Evolutionary conservation across 140 eudicot species (phyloP), one percentile per base, ranked within the genome.

Genomic region (Erigeron philadelphicus): DNA sequence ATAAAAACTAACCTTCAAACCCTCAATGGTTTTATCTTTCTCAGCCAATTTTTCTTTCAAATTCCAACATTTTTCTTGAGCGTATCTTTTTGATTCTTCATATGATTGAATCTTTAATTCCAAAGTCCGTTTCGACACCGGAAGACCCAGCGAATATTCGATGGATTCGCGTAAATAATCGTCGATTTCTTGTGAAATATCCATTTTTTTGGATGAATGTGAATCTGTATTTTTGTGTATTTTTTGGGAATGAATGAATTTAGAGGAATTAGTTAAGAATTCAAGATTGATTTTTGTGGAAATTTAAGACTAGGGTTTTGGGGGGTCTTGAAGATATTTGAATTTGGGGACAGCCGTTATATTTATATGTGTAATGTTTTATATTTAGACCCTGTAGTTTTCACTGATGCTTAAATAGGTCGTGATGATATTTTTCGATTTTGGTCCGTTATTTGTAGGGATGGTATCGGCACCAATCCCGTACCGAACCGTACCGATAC

Each of bases 81-180:
- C 84, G 11, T 71, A 67, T 48, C 74, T 52, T 11, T 66, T 61
- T 6, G 88, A 52, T 57, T 84, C 86, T 55, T 88, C 85, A 40
- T 82, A 67, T 18, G 85, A 81, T 11, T 67, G 85, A 56, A 88
- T 82, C 81, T 92, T 92, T 49, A 69, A 68, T 69, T 82, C 85
- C 3, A 92, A 86, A 43, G 95, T 78, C 6, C 67, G 68, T 0
- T 71, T 60, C 1, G 98, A 81, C 0, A 92, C 83, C 0, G 86
- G 83, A 66, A 92, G 91, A 7, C 96, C 98, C 12, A 88, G 66
- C 0, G 83, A 53, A 54, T 77, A 65, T 9, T 88, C 95, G 4
- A 92, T 83, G 49, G 96, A 79, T 77, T 86, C 84, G 8, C 87
- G 84, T 13, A 92, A 77, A 82, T 72, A 92, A 54, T 81, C 92